phyloP scores from a whole-genome alignment of 73 alveolate genomes.

The Paramecium octaurelia region DNA sequence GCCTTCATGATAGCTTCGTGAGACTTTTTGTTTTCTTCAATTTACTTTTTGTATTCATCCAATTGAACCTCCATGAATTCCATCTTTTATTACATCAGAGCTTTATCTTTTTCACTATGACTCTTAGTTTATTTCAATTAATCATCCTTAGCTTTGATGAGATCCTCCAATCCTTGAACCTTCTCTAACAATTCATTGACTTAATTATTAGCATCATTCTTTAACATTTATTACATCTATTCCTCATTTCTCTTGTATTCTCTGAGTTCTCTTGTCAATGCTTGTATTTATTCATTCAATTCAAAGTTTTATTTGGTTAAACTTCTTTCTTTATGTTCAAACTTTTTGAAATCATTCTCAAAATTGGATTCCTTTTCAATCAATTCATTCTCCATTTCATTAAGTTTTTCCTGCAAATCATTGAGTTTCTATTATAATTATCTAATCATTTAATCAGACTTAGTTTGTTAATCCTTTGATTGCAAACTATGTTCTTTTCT shows the following conservation, averaged over 20 bases:
- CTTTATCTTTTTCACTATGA: constrained; percentile 47
- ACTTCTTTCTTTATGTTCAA: constrained; percentile 50
- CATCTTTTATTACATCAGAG: constrained; percentile 46
- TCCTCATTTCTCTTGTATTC: constrained; percentile 57
- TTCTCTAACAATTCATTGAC: constrained; percentile 45
- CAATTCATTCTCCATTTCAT: constrained; percentile 55
- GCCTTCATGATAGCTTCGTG: constrained; percentile 63
- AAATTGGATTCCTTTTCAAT: constrained; percentile 28
- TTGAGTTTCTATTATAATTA: constrained; percentile 12
- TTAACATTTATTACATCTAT: neutral
- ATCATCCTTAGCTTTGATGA: constrained; percentile 48
- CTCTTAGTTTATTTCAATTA: neutral
- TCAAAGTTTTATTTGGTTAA: constrained; percentile 37
- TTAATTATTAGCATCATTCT: constrained; percentile 48
- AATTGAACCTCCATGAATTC: constrained; percentile 59
- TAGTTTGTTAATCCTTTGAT: constrained; percentile 29
- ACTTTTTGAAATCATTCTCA: constrained; percentile 51
- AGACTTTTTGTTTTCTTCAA: constrained; percentile 62
- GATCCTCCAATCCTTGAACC: constrained; percentile 22
- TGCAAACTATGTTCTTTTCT: constrained; percentile 57
- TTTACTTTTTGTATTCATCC: constrained; percentile 51
- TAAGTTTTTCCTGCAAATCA: constrained; percentile 49
- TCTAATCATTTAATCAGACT: constrained; percentile 29
- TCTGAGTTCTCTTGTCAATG: constrained; percentile 24
- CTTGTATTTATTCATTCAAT: constrained; percentile 8